Evolutionary conservation across 179 eudicot species (phyloP).

Genomic region (Beta macrorhiza): DNA sequence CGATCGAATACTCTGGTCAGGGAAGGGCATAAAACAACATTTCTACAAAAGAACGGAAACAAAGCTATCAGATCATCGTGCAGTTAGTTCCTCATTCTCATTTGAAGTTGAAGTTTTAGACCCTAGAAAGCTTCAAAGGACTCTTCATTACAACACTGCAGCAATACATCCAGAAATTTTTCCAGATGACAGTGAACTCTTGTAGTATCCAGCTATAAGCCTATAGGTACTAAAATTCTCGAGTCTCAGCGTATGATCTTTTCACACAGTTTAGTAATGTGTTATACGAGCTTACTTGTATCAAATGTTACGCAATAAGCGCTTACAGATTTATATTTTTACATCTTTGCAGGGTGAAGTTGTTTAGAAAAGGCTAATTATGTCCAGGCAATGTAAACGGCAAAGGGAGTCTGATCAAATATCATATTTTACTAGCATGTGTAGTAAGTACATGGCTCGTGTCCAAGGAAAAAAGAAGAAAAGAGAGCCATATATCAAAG

Average conservation of each 20-base stretch:
- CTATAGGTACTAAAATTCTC: conserved; percentile 21
- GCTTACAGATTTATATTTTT: neutral
- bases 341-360: conserved; percentile 22
- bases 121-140: conserved; percentile 68
- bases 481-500: neutral
- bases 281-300: too few species aligned
- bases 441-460: conserved; percentile 14
- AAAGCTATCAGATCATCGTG: conserved; percentile 85
- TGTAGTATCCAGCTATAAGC: conserved; percentile 19
- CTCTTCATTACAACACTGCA: conserved; percentile 69
- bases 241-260: neutral
- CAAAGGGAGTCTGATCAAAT: neutral
- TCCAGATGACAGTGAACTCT: conserved; percentile 33
- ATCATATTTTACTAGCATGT: neutral
- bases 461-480: conserved; percentile 4
- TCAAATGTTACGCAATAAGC: neutral
- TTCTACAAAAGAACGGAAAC: conserved; percentile 64
- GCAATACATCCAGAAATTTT: conserved; percentile 65
- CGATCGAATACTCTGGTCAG: conserved; percentile 87
- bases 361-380: conserved; percentile 15
- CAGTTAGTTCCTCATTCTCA: conserved; percentile 75
- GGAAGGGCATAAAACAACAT: conserved; percentile 84
- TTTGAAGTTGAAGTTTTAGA: conserved; percentile 79
- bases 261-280: too few species aligned
- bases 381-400: conserved; percentile 9